Evolutionary conservation across 805 yeast genomes (phyloP).

Genomic region (Ascoidea tarda): DNA sequence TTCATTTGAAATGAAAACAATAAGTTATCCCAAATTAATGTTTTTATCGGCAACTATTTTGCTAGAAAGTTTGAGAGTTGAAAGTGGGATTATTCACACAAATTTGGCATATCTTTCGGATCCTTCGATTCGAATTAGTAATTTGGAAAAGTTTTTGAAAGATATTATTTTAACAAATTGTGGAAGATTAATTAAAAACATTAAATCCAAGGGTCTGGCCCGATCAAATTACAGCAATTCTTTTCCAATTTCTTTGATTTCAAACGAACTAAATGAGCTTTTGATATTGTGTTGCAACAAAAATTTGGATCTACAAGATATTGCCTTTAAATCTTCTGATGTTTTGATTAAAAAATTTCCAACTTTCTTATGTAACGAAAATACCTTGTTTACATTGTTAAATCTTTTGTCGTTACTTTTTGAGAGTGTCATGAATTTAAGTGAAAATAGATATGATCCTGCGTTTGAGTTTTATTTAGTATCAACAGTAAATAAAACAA

Average conservation of each 20-base stretch:
- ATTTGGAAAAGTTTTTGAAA: constrained; percentile 46
- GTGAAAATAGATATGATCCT: constrained; percentile 75
- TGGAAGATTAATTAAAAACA: background rate
- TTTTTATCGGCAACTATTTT: constrained; percentile 73
- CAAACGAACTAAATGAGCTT: constrained; percentile 56
- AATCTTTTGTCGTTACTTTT: constrained; percentile 71
- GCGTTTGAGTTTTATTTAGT: constrained; percentile 41
- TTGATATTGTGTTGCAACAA: constrained; percentile 69
- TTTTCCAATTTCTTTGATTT: constrained; percentile 20
- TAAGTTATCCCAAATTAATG: constrained; percentile 49
- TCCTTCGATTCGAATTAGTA: constrained; percentile 60
- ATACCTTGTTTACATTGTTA: constrained; percentile 50
- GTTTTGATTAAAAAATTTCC: constrained; percentile 53
- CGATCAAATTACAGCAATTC: background rate
- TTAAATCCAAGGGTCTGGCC: constrained; percentile 40
- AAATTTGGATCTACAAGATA: constrained; percentile 55
- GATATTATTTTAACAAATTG: constrained; percentile 2
- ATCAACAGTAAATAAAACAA: background rate
- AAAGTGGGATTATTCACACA: constrained; percentile 71
- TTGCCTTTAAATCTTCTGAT: constrained; percentile 70
- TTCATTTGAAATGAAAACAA: constrained; percentile 23
- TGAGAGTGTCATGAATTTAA: constrained; percentile 73
- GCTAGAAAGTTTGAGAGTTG: constrained; percentile 67
- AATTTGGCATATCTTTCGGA: constrained; percentile 71
- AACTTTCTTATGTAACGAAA: constrained; percentile 61